phyloP scores from a whole-genome alignment of 192 early-diverging fungal species.

The Coemansia aciculifera region DNA sequence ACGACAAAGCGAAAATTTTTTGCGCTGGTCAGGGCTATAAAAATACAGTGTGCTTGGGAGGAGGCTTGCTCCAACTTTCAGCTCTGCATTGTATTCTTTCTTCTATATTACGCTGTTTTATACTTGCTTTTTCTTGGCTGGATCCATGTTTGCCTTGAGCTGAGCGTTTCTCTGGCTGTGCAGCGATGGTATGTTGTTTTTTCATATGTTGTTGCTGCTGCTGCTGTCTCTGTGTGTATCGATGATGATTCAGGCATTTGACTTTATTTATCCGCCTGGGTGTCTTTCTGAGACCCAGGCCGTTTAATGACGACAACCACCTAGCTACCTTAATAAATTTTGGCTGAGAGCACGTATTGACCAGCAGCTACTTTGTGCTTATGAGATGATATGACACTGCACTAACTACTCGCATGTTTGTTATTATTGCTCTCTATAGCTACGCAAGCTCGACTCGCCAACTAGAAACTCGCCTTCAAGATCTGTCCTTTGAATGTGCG shows the following conservation, averaged over 20 bases:
- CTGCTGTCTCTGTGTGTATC: background rate
- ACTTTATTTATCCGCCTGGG: conserved; percentile 32
- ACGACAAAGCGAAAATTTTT: background rate
- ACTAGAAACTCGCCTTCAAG: background rate
- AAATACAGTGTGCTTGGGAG: background rate
- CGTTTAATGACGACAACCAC: conserved; percentile 43
- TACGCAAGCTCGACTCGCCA: background rate
- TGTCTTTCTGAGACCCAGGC: conserved; percentile 20
- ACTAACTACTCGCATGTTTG: background rate
- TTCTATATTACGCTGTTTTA: background rate
- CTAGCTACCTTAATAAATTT: conserved; percentile 41
- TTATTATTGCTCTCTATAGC: background rate
- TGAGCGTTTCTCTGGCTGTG: background rate
- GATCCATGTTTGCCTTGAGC: background rate
- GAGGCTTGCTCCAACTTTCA: background rate
- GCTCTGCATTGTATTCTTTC: background rate
- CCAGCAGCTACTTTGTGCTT: background rate
- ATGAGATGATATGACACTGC: background rate
- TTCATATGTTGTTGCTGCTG: too few species aligned
- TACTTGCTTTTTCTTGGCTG: background rate
- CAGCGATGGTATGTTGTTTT: background rate
- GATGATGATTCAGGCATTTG: conserved; percentile 52
- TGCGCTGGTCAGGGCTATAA: background rate
- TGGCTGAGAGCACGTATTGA: conserved; percentile 29
- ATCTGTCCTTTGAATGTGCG: background rate